Conservation (phyloP, 208 protist genomes). For the Plasmodiophora brassicae region DNA sequence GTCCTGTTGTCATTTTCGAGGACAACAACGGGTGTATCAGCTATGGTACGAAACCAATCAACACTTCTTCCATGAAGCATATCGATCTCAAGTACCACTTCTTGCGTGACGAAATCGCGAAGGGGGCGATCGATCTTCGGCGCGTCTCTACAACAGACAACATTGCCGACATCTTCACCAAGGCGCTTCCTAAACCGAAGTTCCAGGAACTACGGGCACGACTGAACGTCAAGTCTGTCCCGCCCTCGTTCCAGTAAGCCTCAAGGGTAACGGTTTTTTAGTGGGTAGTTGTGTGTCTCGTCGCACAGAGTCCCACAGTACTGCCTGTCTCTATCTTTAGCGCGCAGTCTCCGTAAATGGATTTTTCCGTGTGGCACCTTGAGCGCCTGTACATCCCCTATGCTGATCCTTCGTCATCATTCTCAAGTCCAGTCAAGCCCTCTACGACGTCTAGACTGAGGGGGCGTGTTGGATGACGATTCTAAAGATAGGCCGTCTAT, state of each 20-base stretch:
- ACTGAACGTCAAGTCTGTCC: neutral
- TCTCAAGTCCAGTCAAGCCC: too few species aligned
- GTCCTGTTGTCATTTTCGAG: neutral
- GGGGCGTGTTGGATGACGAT: too few species aligned
- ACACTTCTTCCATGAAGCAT: neutral
- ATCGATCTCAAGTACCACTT: conserved; percentile 24
- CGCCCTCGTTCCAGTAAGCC: neutral
- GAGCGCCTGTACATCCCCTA: too few species aligned
- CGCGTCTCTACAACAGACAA: neutral
- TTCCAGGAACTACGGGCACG: neutral
- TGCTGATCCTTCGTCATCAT: too few species aligned
- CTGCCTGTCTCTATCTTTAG: too few species aligned
- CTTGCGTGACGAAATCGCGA: neutral
- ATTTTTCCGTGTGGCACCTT: too few species aligned
- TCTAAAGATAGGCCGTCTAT: too few species aligned
- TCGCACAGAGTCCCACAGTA: neutral
- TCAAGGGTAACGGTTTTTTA: neutral
- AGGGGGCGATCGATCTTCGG: neutral
- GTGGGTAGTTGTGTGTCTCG: neutral
- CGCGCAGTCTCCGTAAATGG: too few species aligned
- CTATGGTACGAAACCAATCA: neutral
- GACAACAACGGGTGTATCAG: neutral
- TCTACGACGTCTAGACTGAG: too few species aligned
- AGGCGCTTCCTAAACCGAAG: neutral
- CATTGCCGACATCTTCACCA: conserved; percentile 15